phyloP scores from a whole-genome alignment of 1,139 yeast species.

The Candida sp. region DNA sequence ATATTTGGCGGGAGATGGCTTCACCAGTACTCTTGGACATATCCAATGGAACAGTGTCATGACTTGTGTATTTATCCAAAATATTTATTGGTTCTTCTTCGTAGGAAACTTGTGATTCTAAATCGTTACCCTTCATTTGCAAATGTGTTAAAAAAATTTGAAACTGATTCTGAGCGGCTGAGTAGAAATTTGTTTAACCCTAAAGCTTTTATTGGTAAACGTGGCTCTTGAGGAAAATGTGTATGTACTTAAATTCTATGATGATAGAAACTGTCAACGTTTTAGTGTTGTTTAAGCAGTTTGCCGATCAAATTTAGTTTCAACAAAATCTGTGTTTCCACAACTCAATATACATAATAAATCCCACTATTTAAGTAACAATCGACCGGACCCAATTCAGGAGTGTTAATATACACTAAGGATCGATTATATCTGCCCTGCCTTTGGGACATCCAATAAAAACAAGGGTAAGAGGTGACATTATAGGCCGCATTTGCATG shows the following conservation, averaged over 20 bases:
- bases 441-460: not conserved
- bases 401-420: not conserved
- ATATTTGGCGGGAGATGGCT: not conserved
- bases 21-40: not conserved
- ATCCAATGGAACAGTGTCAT: constrained; percentile 2
- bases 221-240: too few species aligned
- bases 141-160: not conserved
- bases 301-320: too few species aligned
- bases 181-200: too few species aligned
- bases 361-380: too few species aligned
- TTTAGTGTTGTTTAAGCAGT: too few species aligned
- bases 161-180: not conserved
- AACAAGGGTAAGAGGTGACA: not conserved
- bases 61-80: not conserved
- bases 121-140: not conserved
- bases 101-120: not conserved
- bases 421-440: not conserved
- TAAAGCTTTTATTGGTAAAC: too few species aligned
- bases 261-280: too few species aligned
- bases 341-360: too few species aligned
- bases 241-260: too few species aligned
- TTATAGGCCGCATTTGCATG: not conserved
- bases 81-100: not conserved
- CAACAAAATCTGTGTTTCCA: too few species aligned
- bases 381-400: too few species aligned